Evolutionary conservation across 129 eudicot genomes (phyloP).

Genomic region (Scalesia atractyloides): DNA sequence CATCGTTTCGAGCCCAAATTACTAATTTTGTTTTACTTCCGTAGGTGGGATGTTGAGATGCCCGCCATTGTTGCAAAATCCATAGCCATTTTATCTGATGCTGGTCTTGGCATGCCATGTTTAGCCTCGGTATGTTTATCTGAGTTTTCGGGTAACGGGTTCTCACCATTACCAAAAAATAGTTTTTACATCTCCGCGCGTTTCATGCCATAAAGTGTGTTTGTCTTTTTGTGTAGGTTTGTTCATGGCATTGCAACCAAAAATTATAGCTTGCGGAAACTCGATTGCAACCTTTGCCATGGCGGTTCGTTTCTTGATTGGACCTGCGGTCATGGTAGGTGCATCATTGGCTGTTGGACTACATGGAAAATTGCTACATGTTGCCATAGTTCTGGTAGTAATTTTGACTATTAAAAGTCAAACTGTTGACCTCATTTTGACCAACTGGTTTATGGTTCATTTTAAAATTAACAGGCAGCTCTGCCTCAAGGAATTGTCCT

Average conservation of each 20-base stretch:
- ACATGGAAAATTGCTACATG: conserved; percentile 67
- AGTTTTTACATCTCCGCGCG: background rate
- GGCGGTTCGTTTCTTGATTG: conserved; percentile 65
- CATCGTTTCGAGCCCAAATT: background rate
- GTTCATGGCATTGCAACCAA: conserved; percentile 94
- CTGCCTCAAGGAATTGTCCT: conserved; percentile 98
- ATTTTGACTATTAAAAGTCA: conserved; percentile 24
- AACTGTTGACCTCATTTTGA: conserved; percentile 11
- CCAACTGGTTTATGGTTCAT: conserved; percentile 5
- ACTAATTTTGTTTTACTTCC: conserved; percentile 8
- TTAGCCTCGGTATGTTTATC: conserved; percentile 87
- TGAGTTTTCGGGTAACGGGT: background rate
- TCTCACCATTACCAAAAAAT: background rate
- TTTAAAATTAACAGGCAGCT: conserved; percentile 61
- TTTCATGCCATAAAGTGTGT: background rate
- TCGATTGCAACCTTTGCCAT: conserved; percentile 72
- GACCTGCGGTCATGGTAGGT: conserved; percentile 95
- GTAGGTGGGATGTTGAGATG: conserved; percentile 75
- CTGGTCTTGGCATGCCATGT: conserved; percentile 98
- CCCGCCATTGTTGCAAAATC: conserved; percentile 78
- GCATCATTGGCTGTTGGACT: conserved; percentile 75
- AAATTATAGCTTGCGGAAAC: conserved; percentile 90
- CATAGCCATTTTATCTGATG: conserved; percentile 71
- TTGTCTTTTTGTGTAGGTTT: conserved; percentile 46
- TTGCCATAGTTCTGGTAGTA: conserved; percentile 91